Percentiles rank a stretch among this genome's conserved stretches.
Conservation (phyloP, 768 basidiomycete genomes). For the Serendipita sp. region DNA sequence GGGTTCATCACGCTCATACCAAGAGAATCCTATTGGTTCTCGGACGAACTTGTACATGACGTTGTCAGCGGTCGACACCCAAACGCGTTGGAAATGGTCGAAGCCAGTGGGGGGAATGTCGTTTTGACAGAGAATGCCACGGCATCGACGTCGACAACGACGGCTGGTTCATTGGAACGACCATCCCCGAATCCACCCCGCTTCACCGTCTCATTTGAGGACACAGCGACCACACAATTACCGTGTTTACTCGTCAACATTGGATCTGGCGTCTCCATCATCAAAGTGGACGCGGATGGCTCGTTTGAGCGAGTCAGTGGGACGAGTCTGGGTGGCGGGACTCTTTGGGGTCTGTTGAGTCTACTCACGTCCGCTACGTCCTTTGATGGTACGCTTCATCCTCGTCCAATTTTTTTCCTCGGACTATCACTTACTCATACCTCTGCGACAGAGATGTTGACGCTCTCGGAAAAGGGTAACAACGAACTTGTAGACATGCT, state of each 20-base stretch:
- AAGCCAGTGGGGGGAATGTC: constrained; percentile 23
- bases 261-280: constrained; percentile 92
- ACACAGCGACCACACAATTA: constrained; percentile 70
- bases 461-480: constrained; percentile 83
- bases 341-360: constrained; percentile 90
- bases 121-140: no score
- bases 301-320: constrained; percentile 93
- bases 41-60: constrained; percentile 81
- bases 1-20: constrained; percentile 94
- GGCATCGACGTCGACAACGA: constrained; percentile 16
- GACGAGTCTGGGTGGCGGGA: constrained; percentile 93
- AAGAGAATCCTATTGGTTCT: constrained; percentile 96
- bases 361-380: constrained; percentile 85
- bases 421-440: constrained; percentile 8
- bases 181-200: constrained; percentile 84
- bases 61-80: constrained; percentile 19
- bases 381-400: constrained; percentile 73
- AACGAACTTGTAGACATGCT: constrained; percentile 95
- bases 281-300: constrained; percentile 93
- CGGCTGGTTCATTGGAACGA: constrained; percentile 40
- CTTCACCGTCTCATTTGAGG: constrained; percentile 82
- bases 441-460: constrained; percentile 69
- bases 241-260: constrained; percentile 97
- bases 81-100: not conserved
- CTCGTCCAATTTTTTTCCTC: not conserved